Base-by-base conservation (phyloP, 1,139 yeast genomes). In the Lodderomyces metapsilosis region DNA sequence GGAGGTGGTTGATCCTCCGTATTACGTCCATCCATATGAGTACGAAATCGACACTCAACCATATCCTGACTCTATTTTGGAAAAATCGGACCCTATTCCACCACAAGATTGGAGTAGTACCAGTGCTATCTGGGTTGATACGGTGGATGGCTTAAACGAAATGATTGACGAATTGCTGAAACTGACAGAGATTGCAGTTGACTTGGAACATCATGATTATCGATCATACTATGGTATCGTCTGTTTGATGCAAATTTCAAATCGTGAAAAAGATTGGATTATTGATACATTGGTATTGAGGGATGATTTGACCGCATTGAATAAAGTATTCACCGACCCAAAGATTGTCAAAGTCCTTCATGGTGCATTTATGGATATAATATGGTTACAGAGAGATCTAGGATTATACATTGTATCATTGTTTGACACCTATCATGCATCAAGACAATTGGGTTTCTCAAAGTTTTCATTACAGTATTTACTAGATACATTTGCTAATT, bases 291-390 rank as follows among this genome's bases (percentile, higher is more conserved):
- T 83, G 21, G 78, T 77, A 2, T 72, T 94, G 36, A 70, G 97
- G 46, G 88, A 85, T 36, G 88, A 88, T 44, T 66, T 94, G 39
- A 70, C 76, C 43, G 64, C 66, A 0, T 68, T 94, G 45, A 94
- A 94, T 62, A 71, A 68, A 40, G 78, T 91, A 1, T 89, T 92
- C 51, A 76, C 98, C 2, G 70, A 92, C 59, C 97, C 98, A 0
- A 54, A 64, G 4, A 82, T 91, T 27, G 69, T 88, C 28, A 94
- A 94, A 58, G 95, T 94, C 1, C 80, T 94, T 52, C 99, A 94
- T 58, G 98, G 99, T 49, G 96, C 98, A 0, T 84, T 82, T 50
- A 89, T 89, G 96, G 99, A 94, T 68, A 86, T 92, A 8, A 84
- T 88, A 38, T 94, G 99, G 99, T 71, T 94, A 34, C 99, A 94